Evolutionary conservation across 1,139 yeast species (phyloP).

Genomic region (Yamadazyma triangularis): DNA sequence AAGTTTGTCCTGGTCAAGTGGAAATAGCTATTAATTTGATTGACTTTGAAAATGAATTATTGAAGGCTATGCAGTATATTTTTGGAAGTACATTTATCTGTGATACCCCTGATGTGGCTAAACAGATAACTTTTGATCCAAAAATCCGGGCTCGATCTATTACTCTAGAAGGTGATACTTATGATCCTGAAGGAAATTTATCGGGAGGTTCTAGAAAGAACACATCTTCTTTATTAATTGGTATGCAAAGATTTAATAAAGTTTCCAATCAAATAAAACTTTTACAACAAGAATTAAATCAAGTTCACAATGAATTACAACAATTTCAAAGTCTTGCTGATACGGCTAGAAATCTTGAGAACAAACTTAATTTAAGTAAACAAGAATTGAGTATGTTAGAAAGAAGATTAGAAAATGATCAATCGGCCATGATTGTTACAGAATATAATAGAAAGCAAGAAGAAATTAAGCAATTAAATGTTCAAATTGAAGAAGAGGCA

Average conservation of each 20-base stretch:
- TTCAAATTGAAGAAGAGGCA: slow-evolving; percentile 33
- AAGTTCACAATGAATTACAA: slow-evolving; percentile 37
- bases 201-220: slow-evolving; percentile 88
- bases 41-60: slow-evolving; percentile 65
- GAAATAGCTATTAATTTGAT: slow-evolving; percentile 81
- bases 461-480: slow-evolving; percentile 46
- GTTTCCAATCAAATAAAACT: slow-evolving; percentile 35
- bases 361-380: slow-evolving; percentile 57
- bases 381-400: slow-evolving; percentile 66
- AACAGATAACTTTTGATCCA: slow-evolving; percentile 81
- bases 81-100: slow-evolving; percentile 89
- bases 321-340: slow-evolving; percentile 45
- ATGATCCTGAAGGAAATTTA: slow-evolving; percentile 93
- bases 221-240: slow-evolving; percentile 55
- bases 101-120: slow-evolving; percentile 83
- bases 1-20: slow-evolving; percentile 74
- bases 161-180: slow-evolving; percentile 88
- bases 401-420: slow-evolving; percentile 56
- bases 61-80: slow-evolving; percentile 84
- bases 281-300: slow-evolving; percentile 36
- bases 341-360: slow-evolving; percentile 56
- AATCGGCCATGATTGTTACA: slow-evolving; percentile 52
- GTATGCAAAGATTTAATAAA: slow-evolving; percentile 66
- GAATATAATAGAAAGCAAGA: slow-evolving; percentile 44
- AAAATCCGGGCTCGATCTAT: slow-evolving; percentile 79